These are phyloP conservation scores for Coix lacrymajobi DNA, from an alignment of 176 grass and related monocot genomes.

Conservation along the genomic window DNA sequence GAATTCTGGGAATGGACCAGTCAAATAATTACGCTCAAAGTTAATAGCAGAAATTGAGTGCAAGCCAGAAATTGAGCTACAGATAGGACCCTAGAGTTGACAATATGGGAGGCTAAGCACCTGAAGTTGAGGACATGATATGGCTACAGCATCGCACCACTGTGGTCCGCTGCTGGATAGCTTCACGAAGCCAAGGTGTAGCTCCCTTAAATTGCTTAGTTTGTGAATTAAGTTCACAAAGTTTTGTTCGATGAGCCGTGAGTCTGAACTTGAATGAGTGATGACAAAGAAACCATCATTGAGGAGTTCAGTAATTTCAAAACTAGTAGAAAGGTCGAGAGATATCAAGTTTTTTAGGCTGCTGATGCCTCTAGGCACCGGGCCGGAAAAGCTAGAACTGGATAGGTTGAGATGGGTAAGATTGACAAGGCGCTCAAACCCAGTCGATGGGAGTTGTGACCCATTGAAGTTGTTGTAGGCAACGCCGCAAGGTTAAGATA, in stretches of 20 bases:
- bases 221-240: conserved; percentile 17
- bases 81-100: not conserved
- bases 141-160: conserved; percentile 10
- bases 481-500: conserved; percentile 34
- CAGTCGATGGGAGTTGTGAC: not conserved
- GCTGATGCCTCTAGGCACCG: conserved; percentile 16
- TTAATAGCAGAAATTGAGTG: conserved; percentile 6
- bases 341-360: conserved; percentile 29
- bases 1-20: conserved; percentile 31
- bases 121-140: conserved; percentile 1
- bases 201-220: conserved; percentile 23
- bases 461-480: conserved; percentile 17
- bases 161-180: conserved; percentile 1
- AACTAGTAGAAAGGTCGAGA: conserved; percentile 23
- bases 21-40: conserved; percentile 6
- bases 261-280: too few relatives aligned
- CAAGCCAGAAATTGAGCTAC: conserved; percentile 5
- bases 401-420: conserved; percentile 46
- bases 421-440: conserved; percentile 32
- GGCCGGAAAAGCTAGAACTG: conserved; percentile 14
- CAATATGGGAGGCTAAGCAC: conserved; percentile 27
- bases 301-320: too few relatives aligned
- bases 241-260: not conserved
- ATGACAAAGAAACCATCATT: not conserved
- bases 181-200: conserved; percentile 33